Evolutionary conservation across 1,284 basidiomycete genomes (phyloP), one percentile per base, ranked within the genome.

Genomic region (Marasmius tenuissimus): DNA sequence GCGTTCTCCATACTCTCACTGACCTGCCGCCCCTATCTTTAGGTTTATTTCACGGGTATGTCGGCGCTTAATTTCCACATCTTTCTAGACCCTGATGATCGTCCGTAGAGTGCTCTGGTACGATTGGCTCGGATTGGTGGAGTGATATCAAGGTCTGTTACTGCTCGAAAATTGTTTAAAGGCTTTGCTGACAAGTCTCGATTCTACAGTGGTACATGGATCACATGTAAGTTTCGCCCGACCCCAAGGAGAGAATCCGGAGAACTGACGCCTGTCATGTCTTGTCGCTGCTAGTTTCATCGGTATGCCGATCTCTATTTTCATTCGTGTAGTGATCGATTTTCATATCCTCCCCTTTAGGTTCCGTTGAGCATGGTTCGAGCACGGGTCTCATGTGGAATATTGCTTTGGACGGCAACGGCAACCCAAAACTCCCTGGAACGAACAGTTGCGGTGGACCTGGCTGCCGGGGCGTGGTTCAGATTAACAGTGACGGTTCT

Each of bases 101-200:
- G 20, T 55, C 12, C n/a, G 10, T 57, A 40, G 81, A 82, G 69
- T 83, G 81, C 63, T 64, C 75, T 5, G 83, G 83, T 6, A 80
- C 78, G 0, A 71, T 79, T 58, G 82, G 82, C 7, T 83, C 82
- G n/a, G 88, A 92, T 70, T 92, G 89, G 89, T 92, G 89, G 89
- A 78, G 74, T 60, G 88, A 91, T 66, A 86, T 91, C 72, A 91
- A 91, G 80, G 88, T 85, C 66, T n/a, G 67, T 67, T 52, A 56
- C 10, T 34, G 34, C 51, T 33, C 52, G 40, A 37, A 38, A 4
- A n/a, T 22, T 51, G 57, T 27, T 33, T 35, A 40, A 20, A 39
- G 37, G 61, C 47, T 56, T 65, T 57, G 69, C 53, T 50, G 14
- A 37, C 10, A 35, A 16, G 60, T 65, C 22, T 57, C 61, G 18